A percentile compares a stretch with the other conserved stretches of the same genome.
Conservation (phyloP, 2,329 filamentous ascomycete species). For the Sporothrix euskadiensis region DNA sequence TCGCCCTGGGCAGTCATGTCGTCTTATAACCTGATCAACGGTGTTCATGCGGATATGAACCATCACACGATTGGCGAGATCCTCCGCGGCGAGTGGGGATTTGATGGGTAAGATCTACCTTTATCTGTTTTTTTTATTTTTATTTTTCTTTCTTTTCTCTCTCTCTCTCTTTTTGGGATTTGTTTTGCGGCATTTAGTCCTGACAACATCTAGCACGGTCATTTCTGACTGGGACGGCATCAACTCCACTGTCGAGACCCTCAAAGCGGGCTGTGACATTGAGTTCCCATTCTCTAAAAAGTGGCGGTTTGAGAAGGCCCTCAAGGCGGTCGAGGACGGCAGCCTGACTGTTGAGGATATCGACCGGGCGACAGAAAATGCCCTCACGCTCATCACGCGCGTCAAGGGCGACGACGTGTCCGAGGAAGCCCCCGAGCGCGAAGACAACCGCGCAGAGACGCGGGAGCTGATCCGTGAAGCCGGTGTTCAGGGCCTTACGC, state of each 20-base stretch:
- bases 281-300: slow-evolving; percentile 60
- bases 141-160: too few relatives aligned
- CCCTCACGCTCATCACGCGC: slow-evolving; percentile 60
- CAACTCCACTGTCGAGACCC: slow-evolving; percentile 57
- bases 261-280: slow-evolving; percentile 58
- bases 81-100: slow-evolving; percentile 62
- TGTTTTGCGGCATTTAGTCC: not conserved
- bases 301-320: slow-evolving; percentile 58
- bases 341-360: slow-evolving; percentile 52
- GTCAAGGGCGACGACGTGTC: slow-evolving; percentile 62
- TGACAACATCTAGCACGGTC: slow-evolving; percentile 46
- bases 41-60: slow-evolving; percentile 61
- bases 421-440: slow-evolving; percentile 57
- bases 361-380: slow-evolving; percentile 60
- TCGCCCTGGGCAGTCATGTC: slow-evolving; percentile 71
- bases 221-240: slow-evolving; percentile 61
- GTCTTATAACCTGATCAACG: slow-evolving; percentile 68
- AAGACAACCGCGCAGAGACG: slow-evolving; percentile 59
- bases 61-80: slow-evolving; percentile 56
- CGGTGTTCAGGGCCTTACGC: slow-evolving; percentile 62
- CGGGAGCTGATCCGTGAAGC: slow-evolving; percentile 60
- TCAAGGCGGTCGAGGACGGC: slow-evolving; percentile 54
- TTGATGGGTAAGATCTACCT: slow-evolving; percentile 51
- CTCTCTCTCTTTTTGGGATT: not conserved
- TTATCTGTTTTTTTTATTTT: too few relatives aligned